Base-by-base conservation (phyloP, 768 basidiomycete genomes). In the Panaeolus papilionaceus region DNA sequence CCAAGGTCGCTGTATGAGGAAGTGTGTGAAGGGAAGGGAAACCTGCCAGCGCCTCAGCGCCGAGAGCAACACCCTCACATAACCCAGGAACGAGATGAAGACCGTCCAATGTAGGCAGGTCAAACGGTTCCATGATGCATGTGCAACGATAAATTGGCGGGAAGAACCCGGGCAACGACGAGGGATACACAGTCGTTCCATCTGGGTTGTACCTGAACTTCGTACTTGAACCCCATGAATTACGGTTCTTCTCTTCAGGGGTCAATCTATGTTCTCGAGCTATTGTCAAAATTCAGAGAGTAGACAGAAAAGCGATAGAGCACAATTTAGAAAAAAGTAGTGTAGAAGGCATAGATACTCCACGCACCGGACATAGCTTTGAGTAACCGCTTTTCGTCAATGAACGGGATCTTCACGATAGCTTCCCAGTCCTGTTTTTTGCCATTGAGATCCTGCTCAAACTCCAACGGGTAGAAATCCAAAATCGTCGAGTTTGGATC, bases 391-490 rank as follows among this genome's bases (percentile, higher is more conserved):
- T 79, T 71, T 76, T 96, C 89, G 58, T 98, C 90, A 68, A 99
- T 98, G 78, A 99, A 99, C 0, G 98, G 98, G 71, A 99, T 98
- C 81, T 99, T 99, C 64, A 99, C 95, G 63, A 99, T 88, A 0
- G 98, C 97, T 77, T 99, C 98, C 98, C 98, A 99, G 28, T 98
- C 97, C 71, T 92, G 91, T 77, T 96, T 99, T 86, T 99, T 99
- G 38, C 98, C 98, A 71, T 99, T 99, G 75, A 98, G 79, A 80
- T 99, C 98, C 70, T 87, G 89, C 70, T 94, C 95, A 71, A 99
- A 99, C 64, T 95, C 90, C 16, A 83, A 71, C 2, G 98, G 98
- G 76, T 99, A 99, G 82, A 99, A 99, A 75, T 97, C 94, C 61
- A 94, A 76, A 71, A 99, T 98, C 0, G 94, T 87, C 2, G 97